Conservation (phyloP, 2,329 filamentous ascomycete species). For the Alternaria sp. region DNA sequence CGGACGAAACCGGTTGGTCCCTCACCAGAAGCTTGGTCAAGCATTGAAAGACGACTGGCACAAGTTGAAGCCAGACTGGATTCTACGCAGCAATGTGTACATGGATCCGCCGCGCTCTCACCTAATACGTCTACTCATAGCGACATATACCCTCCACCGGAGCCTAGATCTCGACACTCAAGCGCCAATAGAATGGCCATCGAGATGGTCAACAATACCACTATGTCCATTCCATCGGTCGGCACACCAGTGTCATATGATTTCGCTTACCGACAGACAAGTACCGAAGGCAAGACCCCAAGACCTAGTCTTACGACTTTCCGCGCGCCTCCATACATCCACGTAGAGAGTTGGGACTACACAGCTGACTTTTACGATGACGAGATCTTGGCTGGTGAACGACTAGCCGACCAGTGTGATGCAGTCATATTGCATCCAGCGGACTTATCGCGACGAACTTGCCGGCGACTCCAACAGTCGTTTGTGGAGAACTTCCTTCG, state of each 20-base stretch:
- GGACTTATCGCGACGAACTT: conserved; percentile 30
- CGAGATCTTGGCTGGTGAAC: conserved; percentile 36
- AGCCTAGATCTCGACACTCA: conserved; percentile 23
- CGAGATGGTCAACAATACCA: conserved; percentile 23
- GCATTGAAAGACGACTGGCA: conserved; percentile 34
- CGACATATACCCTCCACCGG: conserved; percentile 17
- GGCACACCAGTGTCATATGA: conserved; percentile 29
- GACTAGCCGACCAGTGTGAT: conserved; percentile 36
- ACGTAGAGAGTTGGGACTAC: conserved; percentile 42
- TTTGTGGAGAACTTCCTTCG: conserved; percentile 41
- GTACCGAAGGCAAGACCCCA: conserved; percentile 34
- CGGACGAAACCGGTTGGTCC: conserved; percentile 24
- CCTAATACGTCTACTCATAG: conserved; percentile 28
- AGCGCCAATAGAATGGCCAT: conserved; percentile 27
- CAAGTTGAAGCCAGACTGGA: conserved; percentile 36
- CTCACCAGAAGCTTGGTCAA: conserved; percentile 30
- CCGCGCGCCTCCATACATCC: conserved; percentile 31
- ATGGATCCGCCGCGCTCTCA: conserved; percentile 26
- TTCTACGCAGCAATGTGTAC: conserved; percentile 26
- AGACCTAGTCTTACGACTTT: conserved; percentile 37
- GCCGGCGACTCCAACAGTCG: conserved; percentile 33
- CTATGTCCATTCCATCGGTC: conserved; percentile 19
- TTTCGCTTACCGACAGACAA: conserved; percentile 39
- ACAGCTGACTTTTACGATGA: conserved; percentile 41
- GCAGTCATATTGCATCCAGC: conserved; percentile 19